These are phyloP conservation scores for Sporormia fimetaria DNA, from an alignment of 495 filamentous ascomycete genomes.

Conservation along the genomic window DNA sequence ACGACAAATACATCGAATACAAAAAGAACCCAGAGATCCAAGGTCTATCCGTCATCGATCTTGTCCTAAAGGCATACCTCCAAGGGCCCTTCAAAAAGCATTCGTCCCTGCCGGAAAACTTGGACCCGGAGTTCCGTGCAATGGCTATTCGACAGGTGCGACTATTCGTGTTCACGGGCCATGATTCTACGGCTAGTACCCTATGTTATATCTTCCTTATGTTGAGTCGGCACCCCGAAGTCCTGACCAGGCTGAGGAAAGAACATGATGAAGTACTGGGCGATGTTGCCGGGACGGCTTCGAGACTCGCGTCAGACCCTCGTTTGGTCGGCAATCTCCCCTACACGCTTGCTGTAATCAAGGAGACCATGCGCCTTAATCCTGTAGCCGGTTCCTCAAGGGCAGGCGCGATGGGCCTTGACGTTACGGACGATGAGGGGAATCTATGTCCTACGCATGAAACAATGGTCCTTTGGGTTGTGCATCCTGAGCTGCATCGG, in stretches of 20 bases:
- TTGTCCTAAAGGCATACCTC: conserved; percentile 5
- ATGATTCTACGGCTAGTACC: conserved; percentile 36
- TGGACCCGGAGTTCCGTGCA: conserved; percentile 18
- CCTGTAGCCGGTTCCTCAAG: conserved; percentile 16
- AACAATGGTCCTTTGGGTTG: conserved; percentile 21
- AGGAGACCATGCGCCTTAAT: conserved; percentile 23
- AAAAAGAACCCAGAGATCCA: background rate
- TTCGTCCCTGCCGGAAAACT: background rate
- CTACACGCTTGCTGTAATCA: conserved; percentile 27
- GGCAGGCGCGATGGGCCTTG: conserved; percentile 8
- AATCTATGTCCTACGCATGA: conserved; percentile 26
- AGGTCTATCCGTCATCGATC: conserved; percentile 3
- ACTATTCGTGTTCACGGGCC: conserved; percentile 36
- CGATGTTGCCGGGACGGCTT: conserved; percentile 1
- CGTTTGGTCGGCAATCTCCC: conserved; percentile 17
- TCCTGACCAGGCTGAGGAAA: conserved; percentile 24
- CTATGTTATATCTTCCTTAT: conserved; percentile 32
- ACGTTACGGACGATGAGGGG: conserved; percentile 19
- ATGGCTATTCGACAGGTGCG: conserved; percentile 24
- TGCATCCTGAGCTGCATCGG: conserved; percentile 16
- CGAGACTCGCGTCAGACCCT: conserved; percentile 1
- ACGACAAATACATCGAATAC: conserved; percentile 2
- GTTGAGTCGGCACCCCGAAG: conserved; percentile 30
- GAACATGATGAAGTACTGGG: conserved; percentile 33
- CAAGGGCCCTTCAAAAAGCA: background rate